phyloP scores from a whole-genome alignment of 2,329 filamentous ascomycete genomes.

The Epichloe sylvatica region DNA sequence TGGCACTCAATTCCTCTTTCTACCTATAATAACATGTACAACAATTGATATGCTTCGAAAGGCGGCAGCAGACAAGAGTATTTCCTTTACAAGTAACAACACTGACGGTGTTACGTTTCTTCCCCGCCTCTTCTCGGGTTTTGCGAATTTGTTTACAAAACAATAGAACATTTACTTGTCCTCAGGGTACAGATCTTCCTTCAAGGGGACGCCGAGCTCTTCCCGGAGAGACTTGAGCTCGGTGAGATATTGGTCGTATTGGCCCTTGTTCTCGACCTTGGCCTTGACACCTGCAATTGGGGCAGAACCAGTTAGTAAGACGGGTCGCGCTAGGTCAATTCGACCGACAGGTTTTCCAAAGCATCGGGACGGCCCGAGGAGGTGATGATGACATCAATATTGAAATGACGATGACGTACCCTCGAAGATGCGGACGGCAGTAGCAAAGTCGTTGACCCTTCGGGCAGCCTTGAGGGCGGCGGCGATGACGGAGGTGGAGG shows the following conservation, averaged over 20 bases:
- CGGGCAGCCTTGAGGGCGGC: slow-evolving; percentile 88
- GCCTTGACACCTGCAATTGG: slow-evolving; percentile 68
- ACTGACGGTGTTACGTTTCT: background rate
- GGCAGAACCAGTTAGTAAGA: background rate
- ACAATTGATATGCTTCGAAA: slow-evolving; percentile 10
- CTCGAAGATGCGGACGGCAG: slow-evolving; percentile 96
- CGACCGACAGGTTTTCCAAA: background rate
- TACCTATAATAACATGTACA: slow-evolving; percentile 26
- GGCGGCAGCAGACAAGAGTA: slow-evolving; percentile 1
- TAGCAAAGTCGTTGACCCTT: slow-evolving; percentile 96
- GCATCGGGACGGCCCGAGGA: too few species aligned
- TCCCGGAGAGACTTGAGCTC: slow-evolving; percentile 86
- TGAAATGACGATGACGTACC: slow-evolving; percentile 43
- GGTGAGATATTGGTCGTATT: slow-evolving; percentile 92
- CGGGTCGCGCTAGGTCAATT: too few species aligned
- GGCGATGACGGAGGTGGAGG: slow-evolving; percentile 77
- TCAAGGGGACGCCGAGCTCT: slow-evolving; percentile 81
- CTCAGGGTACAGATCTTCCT: slow-evolving; percentile 83
- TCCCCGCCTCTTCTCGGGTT: background rate
- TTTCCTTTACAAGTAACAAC: slow-evolving; percentile 1
- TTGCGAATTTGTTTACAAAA: slow-evolving; percentile 5
- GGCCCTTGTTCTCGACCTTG: slow-evolving; percentile 96
- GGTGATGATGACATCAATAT: background rate
- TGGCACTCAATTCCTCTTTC: slow-evolving; percentile 13
- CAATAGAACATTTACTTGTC: slow-evolving; percentile 25